Evolutionary conservation across 495 filamentous ascomycete genomes (phyloP).

Genomic region (Penicillium desertorum): DNA sequence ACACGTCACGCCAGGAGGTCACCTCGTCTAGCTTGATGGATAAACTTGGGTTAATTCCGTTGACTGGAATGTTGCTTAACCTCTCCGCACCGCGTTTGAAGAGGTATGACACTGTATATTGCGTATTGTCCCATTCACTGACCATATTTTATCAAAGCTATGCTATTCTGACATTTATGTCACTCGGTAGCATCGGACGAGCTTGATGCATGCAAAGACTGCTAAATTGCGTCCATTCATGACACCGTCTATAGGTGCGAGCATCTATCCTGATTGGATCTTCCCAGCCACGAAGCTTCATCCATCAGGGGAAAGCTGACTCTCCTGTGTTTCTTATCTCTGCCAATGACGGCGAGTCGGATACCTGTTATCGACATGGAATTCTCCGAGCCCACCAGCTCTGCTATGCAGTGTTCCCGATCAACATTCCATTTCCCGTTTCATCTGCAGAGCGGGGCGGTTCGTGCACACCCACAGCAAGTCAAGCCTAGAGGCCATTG

Average conservation of each 20-base stretch:
- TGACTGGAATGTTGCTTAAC: slow-evolving; percentile 2
- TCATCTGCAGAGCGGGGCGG: not conserved
- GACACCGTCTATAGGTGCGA: not conserved
- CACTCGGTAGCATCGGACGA: not conserved
- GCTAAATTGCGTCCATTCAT: not conserved
- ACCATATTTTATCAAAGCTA: not conserved
- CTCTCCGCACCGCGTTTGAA: not conserved
- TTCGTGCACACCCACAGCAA: not conserved
- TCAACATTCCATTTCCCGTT: slow-evolving; percentile 21
- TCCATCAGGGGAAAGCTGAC: not conserved
- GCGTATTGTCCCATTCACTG: not conserved
- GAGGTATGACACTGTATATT: not conserved
- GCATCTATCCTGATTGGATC: not conserved
- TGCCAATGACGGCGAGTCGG: slow-evolving; percentile 6
- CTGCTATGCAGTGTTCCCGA: slow-evolving; percentile 8
- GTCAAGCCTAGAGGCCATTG: not conserved
- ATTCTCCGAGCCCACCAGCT: slow-evolving; percentile 1
- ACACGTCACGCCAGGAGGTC: not conserved
- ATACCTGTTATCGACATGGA: not conserved
- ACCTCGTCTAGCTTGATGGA: not conserved
- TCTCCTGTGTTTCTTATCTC: not conserved
- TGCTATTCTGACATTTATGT: not conserved
- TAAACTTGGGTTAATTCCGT: not conserved
- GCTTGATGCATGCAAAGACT: not conserved
- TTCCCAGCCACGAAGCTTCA: not conserved